Percentiles rank a stretch among this genome's conserved stretches.
These are phyloP conservation scores for Hymenoscyphus scutula DNA, from an alignment of 2,329 filamentous ascomycete species.

Conservation along the genomic window DNA sequence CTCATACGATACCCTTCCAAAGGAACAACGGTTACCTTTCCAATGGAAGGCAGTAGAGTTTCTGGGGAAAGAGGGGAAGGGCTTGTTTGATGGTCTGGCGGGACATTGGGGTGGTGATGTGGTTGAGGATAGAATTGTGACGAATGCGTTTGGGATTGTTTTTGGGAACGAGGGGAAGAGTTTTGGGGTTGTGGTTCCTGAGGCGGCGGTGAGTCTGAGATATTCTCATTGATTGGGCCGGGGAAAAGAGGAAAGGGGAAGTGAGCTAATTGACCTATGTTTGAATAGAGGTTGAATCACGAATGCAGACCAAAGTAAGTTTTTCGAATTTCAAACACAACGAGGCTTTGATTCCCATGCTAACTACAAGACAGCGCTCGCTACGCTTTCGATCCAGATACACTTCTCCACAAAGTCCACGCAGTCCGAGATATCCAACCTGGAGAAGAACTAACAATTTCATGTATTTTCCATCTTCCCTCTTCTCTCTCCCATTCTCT, in stretches of 20 bases:
- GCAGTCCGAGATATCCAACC: conserved; percentile 16
- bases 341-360: too few relatives aligned
- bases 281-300: conserved; percentile 17
- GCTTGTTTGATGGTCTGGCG: conserved; percentile 10
- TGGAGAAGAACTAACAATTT: conserved; percentile 22
- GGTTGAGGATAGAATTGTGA: conserved; percentile 16
- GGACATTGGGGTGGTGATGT: conserved; percentile 17
- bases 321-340: too few relatives aligned
- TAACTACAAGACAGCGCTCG: conserved; percentile 4
- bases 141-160: conserved; percentile 16
- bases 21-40: not conserved
- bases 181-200: conserved; percentile 18
- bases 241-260: not conserved
- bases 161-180: conserved; percentile 9
- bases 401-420: conserved; percentile 18
- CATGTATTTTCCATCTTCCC: not conserved
- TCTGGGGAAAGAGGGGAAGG: not conserved
- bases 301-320: conserved; percentile 19
- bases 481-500: too few relatives aligned
- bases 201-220: conserved; percentile 16
- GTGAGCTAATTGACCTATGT: not conserved
- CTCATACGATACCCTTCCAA: not conserved
- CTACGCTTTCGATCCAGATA: conserved; percentile 16
- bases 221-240: too few relatives aligned
- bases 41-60: conserved; percentile 1